These are phyloP conservation scores for Barbarea vulgaris DNA, from an alignment of 345 rosid genomes.

Conservation along the genomic window DNA sequence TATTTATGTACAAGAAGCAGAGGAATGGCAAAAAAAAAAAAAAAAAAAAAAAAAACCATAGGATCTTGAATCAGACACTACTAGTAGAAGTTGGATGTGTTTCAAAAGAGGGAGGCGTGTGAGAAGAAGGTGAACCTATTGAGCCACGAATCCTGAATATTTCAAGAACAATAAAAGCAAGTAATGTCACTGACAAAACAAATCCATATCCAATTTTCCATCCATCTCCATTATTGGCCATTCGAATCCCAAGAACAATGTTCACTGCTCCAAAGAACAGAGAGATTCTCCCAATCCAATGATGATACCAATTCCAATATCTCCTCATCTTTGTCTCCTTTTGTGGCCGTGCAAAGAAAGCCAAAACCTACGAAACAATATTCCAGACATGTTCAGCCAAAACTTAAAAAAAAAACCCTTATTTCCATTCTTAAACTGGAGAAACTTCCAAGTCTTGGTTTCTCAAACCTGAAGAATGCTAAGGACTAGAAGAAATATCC, in stretches of 20 bases:
- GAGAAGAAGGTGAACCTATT: constrained; percentile 42
- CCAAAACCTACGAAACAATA: constrained; percentile 56
- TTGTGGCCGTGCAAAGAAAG: constrained; percentile 74
- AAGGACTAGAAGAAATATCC: constrained; percentile 66
- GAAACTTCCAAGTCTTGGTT: not conserved
- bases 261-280: constrained; percentile 80
- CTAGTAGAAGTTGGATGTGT: constrained; percentile 53
- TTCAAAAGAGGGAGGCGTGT: constrained; percentile 55
- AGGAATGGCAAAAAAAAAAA: not conserved
- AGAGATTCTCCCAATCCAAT: constrained; percentile 77
- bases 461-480: constrained; percentile 77
- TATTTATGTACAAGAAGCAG: constrained; percentile 26
- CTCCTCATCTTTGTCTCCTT: constrained; percentile 68
- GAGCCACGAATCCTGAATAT: constrained; percentile 48
- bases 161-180: constrained; percentile 63
- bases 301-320: constrained; percentile 93
- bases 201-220: constrained; percentile 86
- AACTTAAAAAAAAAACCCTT: not conserved
- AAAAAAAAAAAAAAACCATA: not conserved
- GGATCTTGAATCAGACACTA: constrained; percentile 30
- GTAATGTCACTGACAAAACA: constrained; percentile 53
- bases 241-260: constrained; percentile 67
- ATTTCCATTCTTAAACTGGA: not conserved
- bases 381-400: not conserved
- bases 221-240: constrained; percentile 55